Evolutionary conservation across 768 basidiomycete genomes (phyloP), one percentile per base, ranked within the genome.

Genomic region (Termitomyces eurrhizus): DNA sequence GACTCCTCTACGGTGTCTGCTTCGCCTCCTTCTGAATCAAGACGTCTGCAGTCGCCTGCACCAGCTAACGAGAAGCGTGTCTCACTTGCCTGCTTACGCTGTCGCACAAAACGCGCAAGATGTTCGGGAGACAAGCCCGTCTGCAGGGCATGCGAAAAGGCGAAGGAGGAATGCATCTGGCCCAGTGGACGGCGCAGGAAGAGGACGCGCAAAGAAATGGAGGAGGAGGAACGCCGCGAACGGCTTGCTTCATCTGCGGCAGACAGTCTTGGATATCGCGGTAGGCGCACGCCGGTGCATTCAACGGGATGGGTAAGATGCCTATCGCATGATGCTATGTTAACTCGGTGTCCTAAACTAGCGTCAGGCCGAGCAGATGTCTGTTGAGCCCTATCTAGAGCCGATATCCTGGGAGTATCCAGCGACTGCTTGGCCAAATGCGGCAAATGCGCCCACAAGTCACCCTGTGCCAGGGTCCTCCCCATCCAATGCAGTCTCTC

Each of bases 121-220:
- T 64, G 63, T 32, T 64, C 63, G 42, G 63, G 63, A 21, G 60
- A 64, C 50, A 64, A 62, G 51, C 63, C 63, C 11, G 54, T 62
- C 18, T 64, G 63, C 52, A 56, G 56, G 12, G 50, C 63, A 21
- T 64, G 63, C 50, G 63, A 58, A 41, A 62, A 59, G 26, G 63
- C 61, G 21, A 62, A 56, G 44, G 63, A 64, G 35, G 61, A 62
- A 45, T 64, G 63, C 33, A 49, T 49, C 3, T 64, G 63, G 63
- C 63, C 63, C 3, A 59, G 49, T 37, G 63, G 63, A 35, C 60
- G 63, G 21, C 57, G 63, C 16, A 50, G 63, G 44, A 64, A 64
- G 36, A 55, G 63, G 36, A 64, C 63, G 7, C 52, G 60, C 26
- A 62, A 50, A 45, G 63, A 64, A 42, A 64, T 64, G 60, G 57